phyloP scores from a whole-genome alignment of 1,284 basidiomycete species.

The Ustilago nuda region DNA sequence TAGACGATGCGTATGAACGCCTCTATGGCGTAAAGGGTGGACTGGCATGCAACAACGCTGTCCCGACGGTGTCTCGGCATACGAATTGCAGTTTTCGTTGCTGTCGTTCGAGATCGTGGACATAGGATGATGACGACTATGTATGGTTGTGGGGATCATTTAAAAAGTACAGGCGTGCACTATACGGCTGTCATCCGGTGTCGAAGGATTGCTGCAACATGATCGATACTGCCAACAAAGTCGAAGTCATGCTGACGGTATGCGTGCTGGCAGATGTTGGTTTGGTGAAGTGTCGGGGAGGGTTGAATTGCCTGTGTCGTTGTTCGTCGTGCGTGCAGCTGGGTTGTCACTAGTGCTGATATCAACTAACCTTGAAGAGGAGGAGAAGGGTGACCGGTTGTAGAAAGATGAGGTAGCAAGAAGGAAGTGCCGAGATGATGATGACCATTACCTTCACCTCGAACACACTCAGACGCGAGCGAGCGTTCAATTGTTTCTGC shows the following conservation, averaged over 20 bases:
- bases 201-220: constrained; percentile 6
- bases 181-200: constrained; percentile 18
- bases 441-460: constrained; percentile 5
- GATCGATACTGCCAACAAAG: not conserved
- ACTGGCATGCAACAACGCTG: not conserved
- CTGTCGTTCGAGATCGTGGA: constrained; percentile 2
- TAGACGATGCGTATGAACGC: not conserved
- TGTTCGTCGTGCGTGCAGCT: constrained; percentile 2
- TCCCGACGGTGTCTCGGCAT: constrained; percentile 4
- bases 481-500: not conserved
- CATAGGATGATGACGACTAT: not conserved
- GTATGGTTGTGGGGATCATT: not conserved
- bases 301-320: constrained; percentile 3
- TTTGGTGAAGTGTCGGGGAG: not conserved
- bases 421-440: constrained; percentile 15
- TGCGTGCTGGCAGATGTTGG: not conserved
- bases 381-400: constrained; percentile 45
- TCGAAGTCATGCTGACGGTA: not conserved
- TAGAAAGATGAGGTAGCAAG: constrained; percentile 42
- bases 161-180: not conserved
- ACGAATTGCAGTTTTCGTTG: not conserved
- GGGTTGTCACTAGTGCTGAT: constrained; percentile 7
- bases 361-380: constrained; percentile 53
- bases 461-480: not conserved
- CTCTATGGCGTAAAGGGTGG: not conserved